Conservation (phyloP, 495 filamentous ascomycete genomes). For the Neurospora sublineolata region DNA sequence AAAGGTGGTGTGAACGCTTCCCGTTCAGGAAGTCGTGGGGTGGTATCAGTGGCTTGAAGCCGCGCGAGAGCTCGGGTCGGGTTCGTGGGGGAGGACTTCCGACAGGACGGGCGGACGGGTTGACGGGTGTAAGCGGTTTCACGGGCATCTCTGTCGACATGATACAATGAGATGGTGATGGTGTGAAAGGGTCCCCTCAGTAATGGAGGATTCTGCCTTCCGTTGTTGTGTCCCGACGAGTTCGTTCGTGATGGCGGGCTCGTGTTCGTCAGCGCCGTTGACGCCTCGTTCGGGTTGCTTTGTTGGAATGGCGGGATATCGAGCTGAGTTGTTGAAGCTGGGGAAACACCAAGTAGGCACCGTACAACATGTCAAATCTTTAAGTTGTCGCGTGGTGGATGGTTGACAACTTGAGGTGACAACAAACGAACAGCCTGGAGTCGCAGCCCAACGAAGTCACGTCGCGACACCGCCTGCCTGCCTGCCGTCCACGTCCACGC, state of each 20-base stretch:
- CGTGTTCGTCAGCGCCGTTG: neutral
- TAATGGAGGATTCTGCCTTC: neutral
- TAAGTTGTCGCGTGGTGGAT: neutral
- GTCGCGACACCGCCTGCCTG: neutral
- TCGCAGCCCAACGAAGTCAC: neutral
- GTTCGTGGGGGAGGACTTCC: neutral
- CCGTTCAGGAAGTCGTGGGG: neutral
- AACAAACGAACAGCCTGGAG: neutral
- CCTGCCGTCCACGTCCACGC: neutral
- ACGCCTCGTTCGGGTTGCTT: neutral
- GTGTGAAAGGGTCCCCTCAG: neutral
- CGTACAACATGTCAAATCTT: neutral
- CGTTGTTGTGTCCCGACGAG: neutral
- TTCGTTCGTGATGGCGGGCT: neutral
- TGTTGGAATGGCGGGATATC: neutral
- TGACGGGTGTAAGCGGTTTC: neutral
- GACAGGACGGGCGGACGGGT: neutral
- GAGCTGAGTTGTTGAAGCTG: neutral
- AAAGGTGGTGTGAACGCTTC: neutral
- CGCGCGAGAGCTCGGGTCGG: neutral
- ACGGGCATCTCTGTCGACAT: neutral
- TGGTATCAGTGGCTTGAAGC: neutral
- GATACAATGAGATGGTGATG: neutral
- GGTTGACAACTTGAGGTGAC: neutral
- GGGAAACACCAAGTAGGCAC: neutral